Conservation (phyloP, 108 stramenopile genomes). For the Craspedostauros australis region DNA sequence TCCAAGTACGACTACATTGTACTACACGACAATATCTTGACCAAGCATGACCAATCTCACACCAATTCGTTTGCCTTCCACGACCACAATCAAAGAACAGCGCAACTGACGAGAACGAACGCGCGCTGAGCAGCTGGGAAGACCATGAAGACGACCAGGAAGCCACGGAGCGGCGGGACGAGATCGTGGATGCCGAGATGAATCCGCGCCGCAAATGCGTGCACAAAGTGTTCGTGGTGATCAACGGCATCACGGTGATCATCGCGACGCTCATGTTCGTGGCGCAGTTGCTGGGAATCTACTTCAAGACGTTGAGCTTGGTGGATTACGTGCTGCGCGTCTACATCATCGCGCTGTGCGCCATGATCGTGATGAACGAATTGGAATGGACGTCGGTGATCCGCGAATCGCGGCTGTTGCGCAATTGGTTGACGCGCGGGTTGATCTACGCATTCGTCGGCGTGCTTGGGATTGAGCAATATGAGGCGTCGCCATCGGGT, state of each 20-base stretch:
- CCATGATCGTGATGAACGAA: constrained; percentile 14
- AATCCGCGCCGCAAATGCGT: constrained; percentile 4
- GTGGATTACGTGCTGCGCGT: constrained; percentile 8
- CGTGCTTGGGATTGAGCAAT: constrained; percentile 16
- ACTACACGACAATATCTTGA: too few relatives aligned
- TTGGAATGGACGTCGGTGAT: constrained; percentile 17
- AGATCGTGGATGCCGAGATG: constrained; percentile 6
- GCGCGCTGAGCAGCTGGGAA: too few relatives aligned
- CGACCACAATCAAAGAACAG: too few relatives aligned
- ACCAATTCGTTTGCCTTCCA: too few relatives aligned
- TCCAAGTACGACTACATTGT: too few relatives aligned
- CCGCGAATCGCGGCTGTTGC: constrained; percentile 4
- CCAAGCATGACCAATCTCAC: too few relatives aligned
- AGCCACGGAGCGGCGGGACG: too few relatives aligned
- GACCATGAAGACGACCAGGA: too few relatives aligned
- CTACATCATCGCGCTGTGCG: constrained; percentile 15
- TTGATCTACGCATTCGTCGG: constrained; percentile 20
- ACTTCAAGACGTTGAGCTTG: constrained; percentile 1
- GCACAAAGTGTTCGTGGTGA: constrained; percentile 3
- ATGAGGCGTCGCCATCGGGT: constrained; percentile 2
- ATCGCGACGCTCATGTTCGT: constrained; percentile 5
- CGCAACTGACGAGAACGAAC: too few relatives aligned
- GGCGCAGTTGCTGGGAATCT: constrained; percentile 16
- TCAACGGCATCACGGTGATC: constrained; percentile 1
- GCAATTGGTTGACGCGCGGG: constrained; percentile 17